A percentile compares a stretch with the other conserved stretches of the same genome.
Conservation (phyloP, 2,329 filamentous ascomycete species). For the Colletotrichum gloeosporioides region DNA sequence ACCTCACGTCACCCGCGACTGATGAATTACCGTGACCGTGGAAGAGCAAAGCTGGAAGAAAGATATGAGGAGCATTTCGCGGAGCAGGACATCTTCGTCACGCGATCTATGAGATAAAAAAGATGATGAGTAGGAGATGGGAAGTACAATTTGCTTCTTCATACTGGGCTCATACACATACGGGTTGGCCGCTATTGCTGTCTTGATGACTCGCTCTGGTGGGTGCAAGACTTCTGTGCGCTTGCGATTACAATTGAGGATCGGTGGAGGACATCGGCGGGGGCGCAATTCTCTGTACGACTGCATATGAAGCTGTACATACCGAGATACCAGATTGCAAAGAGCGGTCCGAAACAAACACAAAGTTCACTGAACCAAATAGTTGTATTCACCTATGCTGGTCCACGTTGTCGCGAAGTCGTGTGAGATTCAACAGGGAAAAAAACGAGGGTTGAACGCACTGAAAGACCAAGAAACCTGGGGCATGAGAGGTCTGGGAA, state of each 20-base stretch:
- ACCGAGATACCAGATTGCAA: background rate
- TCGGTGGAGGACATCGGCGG: background rate
- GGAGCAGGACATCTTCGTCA: background rate
- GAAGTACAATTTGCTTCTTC: background rate
- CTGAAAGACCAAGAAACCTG: background rate
- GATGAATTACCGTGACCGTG: background rate
- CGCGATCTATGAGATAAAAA: background rate
- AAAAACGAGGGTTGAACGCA: background rate
- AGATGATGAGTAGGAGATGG: background rate
- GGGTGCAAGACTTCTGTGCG: background rate
- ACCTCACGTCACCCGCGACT: background rate
- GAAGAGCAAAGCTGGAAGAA: background rate
- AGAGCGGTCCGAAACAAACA: background rate
- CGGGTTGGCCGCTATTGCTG: background rate
- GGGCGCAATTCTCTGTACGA: background rate
- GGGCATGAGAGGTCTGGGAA: background rate
- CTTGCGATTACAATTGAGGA: background rate
- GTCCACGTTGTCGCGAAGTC: accelerated
- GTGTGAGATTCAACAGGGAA: background rate
- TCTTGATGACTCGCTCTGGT: background rate
- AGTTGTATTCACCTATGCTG: background rate
- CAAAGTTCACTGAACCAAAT: background rate
- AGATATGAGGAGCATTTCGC: background rate
- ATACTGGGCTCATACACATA: background rate
- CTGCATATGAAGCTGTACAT: background rate